Percentiles rank a stretch among this genome's conserved stretches.
These are phyloP conservation scores for Favolaschia claudopus DNA, from an alignment of 768 basidiomycete genomes.

Conservation along the genomic window DNA sequence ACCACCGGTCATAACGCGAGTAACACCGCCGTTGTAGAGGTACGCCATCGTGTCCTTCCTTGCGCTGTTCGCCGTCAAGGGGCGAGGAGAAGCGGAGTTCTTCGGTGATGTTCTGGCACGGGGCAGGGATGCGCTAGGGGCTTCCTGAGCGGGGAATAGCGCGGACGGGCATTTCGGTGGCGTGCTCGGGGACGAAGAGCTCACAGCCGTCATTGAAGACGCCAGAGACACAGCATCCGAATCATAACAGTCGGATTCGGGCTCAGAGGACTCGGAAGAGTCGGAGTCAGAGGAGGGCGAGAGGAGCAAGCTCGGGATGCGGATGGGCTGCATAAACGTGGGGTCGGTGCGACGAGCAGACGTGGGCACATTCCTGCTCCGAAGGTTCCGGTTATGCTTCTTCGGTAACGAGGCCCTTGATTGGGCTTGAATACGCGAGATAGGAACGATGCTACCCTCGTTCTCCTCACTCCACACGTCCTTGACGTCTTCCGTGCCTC, in stretches of 20 bases:
- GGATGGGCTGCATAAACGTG: too few species aligned
- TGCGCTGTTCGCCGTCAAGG: not conserved
- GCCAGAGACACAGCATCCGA: too few species aligned
- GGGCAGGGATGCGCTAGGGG: too few species aligned
- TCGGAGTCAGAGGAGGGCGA: not conserved
- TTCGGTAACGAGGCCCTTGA: too few species aligned
- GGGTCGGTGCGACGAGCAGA: too few species aligned
- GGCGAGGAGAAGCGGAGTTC: not conserved
- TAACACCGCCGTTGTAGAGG: constrained; percentile 1
- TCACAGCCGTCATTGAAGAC: not conserved
- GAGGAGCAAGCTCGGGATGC: too few species aligned
- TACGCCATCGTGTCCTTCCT: not conserved
- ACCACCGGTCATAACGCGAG: constrained; percentile 8
- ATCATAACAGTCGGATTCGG: too few species aligned
- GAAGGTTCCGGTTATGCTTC: too few species aligned
- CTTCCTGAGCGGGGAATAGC: too few species aligned
- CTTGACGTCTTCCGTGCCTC: not conserved
- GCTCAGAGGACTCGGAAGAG: not conserved
- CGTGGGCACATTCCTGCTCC: too few species aligned
- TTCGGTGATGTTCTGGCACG: not conserved
- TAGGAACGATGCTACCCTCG: not conserved
- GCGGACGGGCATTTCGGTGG: not conserved
- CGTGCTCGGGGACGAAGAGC: not conserved
- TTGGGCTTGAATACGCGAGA: too few species aligned
- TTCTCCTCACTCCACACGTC: not conserved